phyloP scores from a whole-genome alignment of 192 early-diverging fungal species.

The Gaertneriomyces sp. region DNA sequence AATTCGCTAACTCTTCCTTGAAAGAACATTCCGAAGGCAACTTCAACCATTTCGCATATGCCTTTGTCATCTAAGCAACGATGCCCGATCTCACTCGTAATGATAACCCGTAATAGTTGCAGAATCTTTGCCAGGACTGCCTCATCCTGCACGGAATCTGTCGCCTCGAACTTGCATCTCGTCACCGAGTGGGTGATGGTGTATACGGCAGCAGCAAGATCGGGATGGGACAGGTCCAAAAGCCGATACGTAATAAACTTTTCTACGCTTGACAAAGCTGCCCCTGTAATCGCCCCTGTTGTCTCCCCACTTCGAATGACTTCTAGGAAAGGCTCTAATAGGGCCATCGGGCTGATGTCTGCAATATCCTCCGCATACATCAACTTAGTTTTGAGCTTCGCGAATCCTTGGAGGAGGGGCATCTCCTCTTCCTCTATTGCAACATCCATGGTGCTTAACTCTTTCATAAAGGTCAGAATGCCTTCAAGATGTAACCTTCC shows the following conservation, averaged over 20 bases:
- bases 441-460: conserved; percentile 7
- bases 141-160: conserved; percentile 91
- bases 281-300: conserved; percentile 88
- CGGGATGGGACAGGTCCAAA: conserved; percentile 64
- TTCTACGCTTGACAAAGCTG: conserved; percentile 85
- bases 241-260: conserved; percentile 84
- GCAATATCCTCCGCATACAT: conserved; percentile 33
- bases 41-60: conserved; percentile 97
- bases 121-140: conserved; percentile 88
- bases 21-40: conserved; percentile 94
- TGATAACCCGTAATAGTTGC: conserved; percentile 69
- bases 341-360: conserved; percentile 19
- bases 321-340: conserved; percentile 90
- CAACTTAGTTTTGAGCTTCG: conserved; percentile 56
- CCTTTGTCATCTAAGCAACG: conserved; percentile 83
- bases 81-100: conserved; percentile 59
- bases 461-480: conserved; percentile 28
- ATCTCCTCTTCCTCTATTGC: conserved; percentile 49
- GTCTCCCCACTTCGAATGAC: conserved; percentile 91
- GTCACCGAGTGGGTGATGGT: conserved; percentile 78
- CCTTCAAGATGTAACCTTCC: conserved; percentile 18
- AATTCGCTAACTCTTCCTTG: conserved; percentile 85
- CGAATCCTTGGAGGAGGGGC: conserved; percentile 67
- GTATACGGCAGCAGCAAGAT: conserved; percentile 66
- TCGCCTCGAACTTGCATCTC: conserved; percentile 94